phyloP scores from a whole-genome alignment of 257 asterid genomes.

The Galeopsis tetrahit region DNA sequence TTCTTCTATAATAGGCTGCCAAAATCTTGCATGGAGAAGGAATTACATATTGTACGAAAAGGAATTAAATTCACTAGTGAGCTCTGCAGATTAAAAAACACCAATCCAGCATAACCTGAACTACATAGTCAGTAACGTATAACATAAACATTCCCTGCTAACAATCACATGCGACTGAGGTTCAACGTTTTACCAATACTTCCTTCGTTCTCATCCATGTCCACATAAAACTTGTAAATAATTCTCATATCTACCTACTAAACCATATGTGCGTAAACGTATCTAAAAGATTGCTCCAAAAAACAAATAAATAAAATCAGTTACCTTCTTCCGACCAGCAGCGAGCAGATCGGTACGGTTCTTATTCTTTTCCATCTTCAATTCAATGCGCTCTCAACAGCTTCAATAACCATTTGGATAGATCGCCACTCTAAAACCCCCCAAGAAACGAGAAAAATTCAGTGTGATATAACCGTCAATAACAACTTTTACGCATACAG shows the following conservation, averaged over 20 bases:
- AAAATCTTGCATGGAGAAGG: not conserved
- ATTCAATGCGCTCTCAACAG: slow-evolving; percentile 46
- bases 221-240: not conserved
- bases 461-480: not conserved
- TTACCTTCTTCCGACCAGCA: slow-evolving; percentile 93
- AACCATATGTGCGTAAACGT: not conserved
- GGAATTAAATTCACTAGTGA: not conserved
- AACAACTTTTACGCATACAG: slow-evolving; percentile 4
- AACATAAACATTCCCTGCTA: not conserved
- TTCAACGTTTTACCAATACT: slow-evolving; percentile 21
- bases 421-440: slow-evolving; percentile 43
- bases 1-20: not conserved
- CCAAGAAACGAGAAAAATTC: slow-evolving; percentile 18
- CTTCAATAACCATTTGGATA: slow-evolving; percentile 46
- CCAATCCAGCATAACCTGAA: slow-evolving; percentile 27
- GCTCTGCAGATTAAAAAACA: not conserved
- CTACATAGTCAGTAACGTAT: slow-evolving; percentile 10
- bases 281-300: not conserved
- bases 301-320: not conserved
- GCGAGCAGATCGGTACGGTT: slow-evolving; percentile 87
- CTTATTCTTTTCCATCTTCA: slow-evolving; percentile 78
- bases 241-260: not conserved
- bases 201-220: slow-evolving; percentile 24
- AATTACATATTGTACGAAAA: slow-evolving; percentile 14
- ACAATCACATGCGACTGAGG: slow-evolving; percentile 27